Evolutionary conservation across 352 stramenopile genomes (phyloP).

Genomic region (Pythium aphanidermatum): DNA sequence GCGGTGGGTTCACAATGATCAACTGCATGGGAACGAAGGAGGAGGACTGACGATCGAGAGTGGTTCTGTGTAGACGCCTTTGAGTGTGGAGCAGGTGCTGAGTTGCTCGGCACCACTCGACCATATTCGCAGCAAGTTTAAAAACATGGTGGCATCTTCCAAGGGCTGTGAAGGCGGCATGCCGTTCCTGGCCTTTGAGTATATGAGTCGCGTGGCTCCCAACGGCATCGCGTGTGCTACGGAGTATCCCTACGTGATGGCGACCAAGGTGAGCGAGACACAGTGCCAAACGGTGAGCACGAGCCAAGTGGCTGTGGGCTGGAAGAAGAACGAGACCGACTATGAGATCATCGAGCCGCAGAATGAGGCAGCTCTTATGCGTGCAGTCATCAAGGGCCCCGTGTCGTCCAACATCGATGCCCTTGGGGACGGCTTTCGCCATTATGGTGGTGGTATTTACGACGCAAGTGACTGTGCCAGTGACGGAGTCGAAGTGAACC

Average conservation of each 20-base stretch:
- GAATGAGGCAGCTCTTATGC: constrained; percentile 55
- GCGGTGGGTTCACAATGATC: constrained; percentile 35
- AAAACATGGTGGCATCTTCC: constrained; percentile 70
- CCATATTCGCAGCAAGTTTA: constrained; percentile 69
- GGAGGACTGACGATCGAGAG: too few relatives aligned
- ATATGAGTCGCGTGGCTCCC: constrained; percentile 49
- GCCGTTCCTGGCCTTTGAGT: constrained; percentile 88
- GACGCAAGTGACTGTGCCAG: constrained; percentile 70
- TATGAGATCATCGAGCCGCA: constrained; percentile 49
- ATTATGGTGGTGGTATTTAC: constrained; percentile 83
- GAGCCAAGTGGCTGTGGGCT: constrained; percentile 41
- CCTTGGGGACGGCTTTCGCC: constrained; percentile 66
- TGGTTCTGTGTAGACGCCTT: constrained; percentile 37
- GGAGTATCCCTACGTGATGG: constrained; percentile 77
- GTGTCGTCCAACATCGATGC: constrained; percentile 79
- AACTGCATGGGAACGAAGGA: too few relatives aligned
- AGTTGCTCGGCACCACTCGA: constrained; percentile 67
- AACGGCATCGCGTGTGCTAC: constrained; percentile 70
- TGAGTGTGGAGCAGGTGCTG: constrained; percentile 84
- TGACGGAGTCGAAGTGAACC: constrained; percentile 76
- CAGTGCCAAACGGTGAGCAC: constrained; percentile 25
- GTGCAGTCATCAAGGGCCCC: constrained; percentile 52
- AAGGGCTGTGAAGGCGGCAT: constrained; percentile 84
- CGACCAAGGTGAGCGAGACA: constrained; percentile 42
- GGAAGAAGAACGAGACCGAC: constrained; percentile 35